These are phyloP conservation scores for Phaeoacremonium minimum DNA, from an alignment of 2,329 filamentous ascomycete genomes.

Conservation along the genomic window DNA sequence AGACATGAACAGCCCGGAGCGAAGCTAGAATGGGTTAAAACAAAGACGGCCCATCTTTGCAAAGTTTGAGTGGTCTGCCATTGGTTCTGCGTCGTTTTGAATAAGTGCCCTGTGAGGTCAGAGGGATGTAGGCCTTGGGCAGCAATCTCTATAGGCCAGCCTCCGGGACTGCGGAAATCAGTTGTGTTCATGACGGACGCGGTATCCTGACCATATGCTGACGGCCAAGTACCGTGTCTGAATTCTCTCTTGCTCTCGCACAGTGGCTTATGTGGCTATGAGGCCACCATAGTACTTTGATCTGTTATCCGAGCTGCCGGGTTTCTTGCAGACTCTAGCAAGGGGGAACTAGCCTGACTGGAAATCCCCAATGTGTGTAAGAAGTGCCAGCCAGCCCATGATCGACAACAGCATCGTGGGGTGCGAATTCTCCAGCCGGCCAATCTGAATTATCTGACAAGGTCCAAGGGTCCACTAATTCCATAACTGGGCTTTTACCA, in stretches of 20 bases:
- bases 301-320: neutral
- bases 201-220: too few relatives aligned
- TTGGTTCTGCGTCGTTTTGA: slow-evolving; percentile 6
- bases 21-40: slow-evolving; percentile 9
- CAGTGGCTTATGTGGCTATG: too few relatives aligned
- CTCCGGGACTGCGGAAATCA: too few relatives aligned
- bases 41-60: slow-evolving; percentile 2
- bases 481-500: slow-evolving; percentile 11
- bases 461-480: slow-evolving; percentile 20
- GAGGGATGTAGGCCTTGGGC: neutral
- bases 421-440: slow-evolving; percentile 19
- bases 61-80: slow-evolving; percentile 6
- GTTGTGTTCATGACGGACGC: too few relatives aligned
- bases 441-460: slow-evolving; percentile 22
- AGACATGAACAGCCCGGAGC: slow-evolving; percentile 12
- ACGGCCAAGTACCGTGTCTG: too few relatives aligned
- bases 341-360: neutral
- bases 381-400: slow-evolving; percentile 13
- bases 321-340: neutral
- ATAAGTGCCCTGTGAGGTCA: neutral
- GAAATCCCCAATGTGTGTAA: slow-evolving; percentile 3
- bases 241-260: too few relatives aligned
- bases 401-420: slow-evolving; percentile 29
- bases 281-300: too few relatives aligned
- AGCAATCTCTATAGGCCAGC: neutral